A percentile compares a stretch with the other conserved stretches of the same genome.
phyloP scores from a whole-genome alignment of 2,329 filamentous ascomycete species.

The Ramularia collo-cygni region DNA sequence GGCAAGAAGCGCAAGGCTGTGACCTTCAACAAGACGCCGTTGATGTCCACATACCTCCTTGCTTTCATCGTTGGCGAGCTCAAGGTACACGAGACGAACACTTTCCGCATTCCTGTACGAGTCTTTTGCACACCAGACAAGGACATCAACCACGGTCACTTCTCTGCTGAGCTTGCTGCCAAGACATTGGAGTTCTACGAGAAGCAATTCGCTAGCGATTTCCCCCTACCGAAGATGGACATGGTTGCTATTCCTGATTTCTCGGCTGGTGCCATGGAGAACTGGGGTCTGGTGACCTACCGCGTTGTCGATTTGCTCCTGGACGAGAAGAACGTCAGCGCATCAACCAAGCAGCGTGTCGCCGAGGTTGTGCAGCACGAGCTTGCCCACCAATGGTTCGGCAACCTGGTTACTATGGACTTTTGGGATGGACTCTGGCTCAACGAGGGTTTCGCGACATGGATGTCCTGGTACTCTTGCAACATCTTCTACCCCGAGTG shows the following conservation, averaged over 20 bases:
- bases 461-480: constrained; percentile 92
- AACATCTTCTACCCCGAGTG: constrained; percentile 95
- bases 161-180: constrained; percentile 83
- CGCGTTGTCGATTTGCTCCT: constrained; percentile 84
- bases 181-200: constrained; percentile 92
- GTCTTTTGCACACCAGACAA: constrained; percentile 91
- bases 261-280: constrained; percentile 94
- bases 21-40: constrained; percentile 83
- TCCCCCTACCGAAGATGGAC: constrained; percentile 89
- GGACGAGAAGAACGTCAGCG: constrained; percentile 85
- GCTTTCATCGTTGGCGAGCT: constrained; percentile 93
- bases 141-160: constrained; percentile 83
- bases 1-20: constrained; percentile 71
- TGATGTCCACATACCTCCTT: constrained; percentile 93
- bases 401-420: constrained; percentile 95
- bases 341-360: constrained; percentile 83
- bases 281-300: constrained; percentile 95
- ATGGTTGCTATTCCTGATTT: constrained; percentile 97
- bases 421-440: constrained; percentile 98
- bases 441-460: constrained; percentile 86
- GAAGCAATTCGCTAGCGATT: constrained; percentile 81
- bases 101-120: constrained; percentile 83
- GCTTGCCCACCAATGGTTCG: constrained; percentile 96
- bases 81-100: constrained; percentile 85
- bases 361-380: constrained; percentile 96